phyloP scores from a whole-genome alignment of 2,329 filamentous ascomycete genomes.

The Aspergillus novofumigatus region DNA sequence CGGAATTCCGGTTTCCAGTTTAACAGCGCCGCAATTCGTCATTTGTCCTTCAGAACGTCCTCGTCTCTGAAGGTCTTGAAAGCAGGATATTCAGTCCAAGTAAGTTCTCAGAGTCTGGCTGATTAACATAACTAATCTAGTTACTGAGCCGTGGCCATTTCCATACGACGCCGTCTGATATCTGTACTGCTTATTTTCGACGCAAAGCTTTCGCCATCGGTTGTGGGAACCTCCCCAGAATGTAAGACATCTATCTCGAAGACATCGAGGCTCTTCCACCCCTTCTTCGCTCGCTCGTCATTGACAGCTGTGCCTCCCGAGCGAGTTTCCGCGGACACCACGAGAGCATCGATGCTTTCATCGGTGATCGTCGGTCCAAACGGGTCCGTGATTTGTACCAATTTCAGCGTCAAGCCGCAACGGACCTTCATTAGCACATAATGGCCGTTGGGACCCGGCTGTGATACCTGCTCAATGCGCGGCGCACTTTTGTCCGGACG shows the following conservation, averaged over 20 bases:
- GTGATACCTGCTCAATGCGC: slow-evolving; percentile 27
- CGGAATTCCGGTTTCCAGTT: background rate
- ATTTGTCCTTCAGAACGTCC: background rate
- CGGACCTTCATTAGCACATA: slow-evolving; percentile 48
- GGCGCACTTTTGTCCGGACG: slow-evolving; percentile 37
- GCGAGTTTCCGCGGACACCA: slow-evolving; percentile 84
- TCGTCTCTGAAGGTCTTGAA: background rate
- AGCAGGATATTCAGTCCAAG: background rate
- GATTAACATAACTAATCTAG: slow-evolving; percentile 2
- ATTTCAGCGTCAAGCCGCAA: slow-evolving; percentile 64
- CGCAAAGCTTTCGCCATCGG: slow-evolving; percentile 59
- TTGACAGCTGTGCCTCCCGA: slow-evolving; percentile 83
- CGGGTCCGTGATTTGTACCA: slow-evolving; percentile 79
- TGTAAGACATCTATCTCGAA: slow-evolving; percentile 90
- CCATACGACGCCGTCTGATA: slow-evolving; percentile 57
- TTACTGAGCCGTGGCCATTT: slow-evolving; percentile 31
- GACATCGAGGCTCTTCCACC: slow-evolving; percentile 71
- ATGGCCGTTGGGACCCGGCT: slow-evolving; percentile 38
- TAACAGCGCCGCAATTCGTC: background rate
- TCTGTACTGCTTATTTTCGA: slow-evolving; percentile 89
- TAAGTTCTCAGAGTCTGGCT: slow-evolving; percentile 3
- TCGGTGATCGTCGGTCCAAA: slow-evolving; percentile 89
- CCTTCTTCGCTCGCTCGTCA: slow-evolving; percentile 68
- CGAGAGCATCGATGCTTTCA: slow-evolving; percentile 70
- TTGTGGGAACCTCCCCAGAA: slow-evolving; percentile 52